Conservation (phyloP, 257 asterid species). For the Capsicum chinense region DNA sequence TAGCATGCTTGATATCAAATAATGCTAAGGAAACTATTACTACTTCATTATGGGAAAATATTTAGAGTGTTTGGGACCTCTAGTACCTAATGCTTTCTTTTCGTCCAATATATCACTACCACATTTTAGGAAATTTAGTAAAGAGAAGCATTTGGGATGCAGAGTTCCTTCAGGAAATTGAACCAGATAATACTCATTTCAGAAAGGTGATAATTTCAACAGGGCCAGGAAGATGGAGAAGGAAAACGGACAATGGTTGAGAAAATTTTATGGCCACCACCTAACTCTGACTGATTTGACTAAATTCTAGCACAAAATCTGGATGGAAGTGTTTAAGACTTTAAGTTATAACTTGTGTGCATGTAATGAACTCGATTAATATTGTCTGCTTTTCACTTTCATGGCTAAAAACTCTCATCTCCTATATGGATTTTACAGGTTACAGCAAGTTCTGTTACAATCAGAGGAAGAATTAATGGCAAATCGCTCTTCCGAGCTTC, state of each 20-base stretch:
- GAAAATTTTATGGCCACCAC: background rate
- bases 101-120: background rate
- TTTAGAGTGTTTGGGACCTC: background rate
- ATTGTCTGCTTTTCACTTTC: background rate
- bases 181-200: no score
- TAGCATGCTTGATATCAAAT: background rate
- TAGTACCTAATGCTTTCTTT: background rate
- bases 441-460: conserved; percentile 55
- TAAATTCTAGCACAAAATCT: background rate
- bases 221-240: background rate
- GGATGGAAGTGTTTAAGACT: background rate
- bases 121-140: background rate
- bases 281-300: background rate
- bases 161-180: no score
- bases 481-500: conserved; percentile 51
- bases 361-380: background rate
- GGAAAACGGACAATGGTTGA: background rate
- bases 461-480: conserved; percentile 59
- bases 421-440: conserved; percentile 40
- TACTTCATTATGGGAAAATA: background rate
- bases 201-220: background rate
- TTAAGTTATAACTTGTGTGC: background rate
- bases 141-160: background rate
- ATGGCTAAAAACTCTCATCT: background rate
- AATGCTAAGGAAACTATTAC: background rate